A percentile compares a stretch with the other conserved stretches of the same genome.
Evolutionary conservation across 768 basidiomycete genomes (phyloP).

Genomic region (Russula sp.): DNA sequence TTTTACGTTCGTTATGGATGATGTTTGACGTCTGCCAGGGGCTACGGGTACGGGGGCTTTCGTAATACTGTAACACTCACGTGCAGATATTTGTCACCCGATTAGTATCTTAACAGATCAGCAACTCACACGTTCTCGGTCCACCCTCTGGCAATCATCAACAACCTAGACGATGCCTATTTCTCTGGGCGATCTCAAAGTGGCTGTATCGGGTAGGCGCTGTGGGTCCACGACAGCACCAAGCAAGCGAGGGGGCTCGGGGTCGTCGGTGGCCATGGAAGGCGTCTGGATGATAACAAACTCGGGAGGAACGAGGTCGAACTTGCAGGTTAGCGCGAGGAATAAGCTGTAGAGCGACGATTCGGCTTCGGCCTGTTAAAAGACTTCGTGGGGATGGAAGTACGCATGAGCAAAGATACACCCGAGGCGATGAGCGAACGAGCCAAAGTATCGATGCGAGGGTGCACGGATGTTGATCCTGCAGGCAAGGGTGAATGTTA

Average conservation of each 20-base stretch:
- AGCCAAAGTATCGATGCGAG: conserved; percentile 84
- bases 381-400: conserved; percentile 61
- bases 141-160: not conserved
- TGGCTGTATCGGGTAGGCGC: conserved; percentile 39
- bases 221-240: too few relatives aligned
- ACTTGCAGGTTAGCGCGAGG: conserved; percentile 72
- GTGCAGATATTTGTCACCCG: too few relatives aligned
- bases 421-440: conserved; percentile 86
- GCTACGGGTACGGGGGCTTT: too few relatives aligned
- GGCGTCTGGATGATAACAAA: conserved; percentile 73
- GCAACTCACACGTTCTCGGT: not conserved
- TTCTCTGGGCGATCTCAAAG: conserved; percentile 44
- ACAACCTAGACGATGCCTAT: not conserved
- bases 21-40: too few relatives aligned
- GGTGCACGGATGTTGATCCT: conserved; percentile 54
- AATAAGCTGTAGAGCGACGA: conserved; percentile 40
- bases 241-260: too few relatives aligned
- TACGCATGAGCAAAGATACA: conserved; percentile 67
- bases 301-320: conserved; percentile 74
- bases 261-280: too few relatives aligned
- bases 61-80: too few relatives aligned
- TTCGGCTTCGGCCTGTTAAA: conserved; percentile 86
- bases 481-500: conserved; percentile 7
- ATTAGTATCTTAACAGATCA: not conserved
- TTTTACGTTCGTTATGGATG: too few relatives aligned